Base-by-base conservation (phyloP, 129 eudicot genomes). In the Daucus carota region DNA sequence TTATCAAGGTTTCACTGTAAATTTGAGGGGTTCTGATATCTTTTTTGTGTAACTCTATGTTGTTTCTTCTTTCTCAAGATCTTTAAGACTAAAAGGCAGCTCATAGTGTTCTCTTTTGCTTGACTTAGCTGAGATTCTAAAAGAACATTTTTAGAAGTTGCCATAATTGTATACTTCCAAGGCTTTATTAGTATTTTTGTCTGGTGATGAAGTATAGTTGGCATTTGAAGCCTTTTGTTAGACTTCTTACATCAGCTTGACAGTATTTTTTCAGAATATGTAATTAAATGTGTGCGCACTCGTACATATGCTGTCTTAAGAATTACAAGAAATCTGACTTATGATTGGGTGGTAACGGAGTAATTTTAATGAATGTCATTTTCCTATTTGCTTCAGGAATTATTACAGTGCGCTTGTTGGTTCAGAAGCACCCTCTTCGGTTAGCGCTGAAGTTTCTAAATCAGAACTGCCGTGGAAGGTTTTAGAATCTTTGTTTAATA, bases 391-490 rank as follows among this genome's bases (percentile, higher is more conserved):
- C 76, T 73, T 77, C 85, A 95, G 99, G 90, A 85, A 74, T 76
- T 83, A 83, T 65, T 84, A 76, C 31, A 81, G 88, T 70, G 90
- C 71, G 76, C 81, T 90, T 36, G 74, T 79, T 84, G 80, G 85
- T 79, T 60, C 83, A 60, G 86, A 70, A 73, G 75, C 75, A 63
- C 74, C 68, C 34, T 34, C 76, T 54, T 72, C 82, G 48, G 20
- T 84, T 47, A 77, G 69, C 57, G 68, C 83, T 13, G 82, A 83
- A 87, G 75, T 28, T 59, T 36, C 78, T 20, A 82, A 73, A 40
- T 81, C 83, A 4, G 94, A 86, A 85, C 87, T 95, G 28, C 88
- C 99, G 13, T 88, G 82, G 63, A 82, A 87, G 74, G 94, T 95
- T 41, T 72, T 95, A 84, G 88, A 89, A 84, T 91, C 96, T 68